Evolutionary conservation across 2,329 filamentous ascomycete species (phyloP), one percentile per base, ranked within the genome.

Genomic region (Teratosphaeria zuluensis): DNA sequence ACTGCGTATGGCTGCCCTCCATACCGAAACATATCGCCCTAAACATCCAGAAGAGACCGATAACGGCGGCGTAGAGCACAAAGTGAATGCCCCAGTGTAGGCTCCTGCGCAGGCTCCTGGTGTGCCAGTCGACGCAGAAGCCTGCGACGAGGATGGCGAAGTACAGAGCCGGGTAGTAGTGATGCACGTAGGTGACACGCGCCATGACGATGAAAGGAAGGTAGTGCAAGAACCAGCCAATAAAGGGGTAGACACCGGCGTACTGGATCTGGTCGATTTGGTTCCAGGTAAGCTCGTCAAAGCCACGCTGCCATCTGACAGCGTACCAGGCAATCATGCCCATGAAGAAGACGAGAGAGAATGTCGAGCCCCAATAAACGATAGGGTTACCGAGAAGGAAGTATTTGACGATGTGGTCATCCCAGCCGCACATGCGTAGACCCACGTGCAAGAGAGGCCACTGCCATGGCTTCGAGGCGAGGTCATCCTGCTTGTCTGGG

Each of bases 391-490:
- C 94, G 53, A 99, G 88, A 30, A 99, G 85, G 82, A 96, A 99
- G 79, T 99, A 99, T 76, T 99, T 99, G 78, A 96, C 85, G 65
- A 90, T 91, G 68, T 86, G 84, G 71, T 99, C 92, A 68, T 95
- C 92, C 95, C 94, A 99, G 66, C 92, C 89, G 76, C 94, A 99
- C 94, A 99, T 99, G 62, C 95, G 89, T 57, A 99, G 85, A 72
- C 94, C 94, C 59, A 97, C 94, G 69, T 97, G 81, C 48, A 99
- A 84, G 63, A 99, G 84, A 21, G 94, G 94, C 94, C 94, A 99
- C 77, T 99, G 92, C 94, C 94, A 99, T 80, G 92, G 96, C 65
- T 91, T 81, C 14, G 94, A 99, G 33, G 94, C 94, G 54, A 99
- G 84, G 70, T 99, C 94, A 70, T 99, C 94, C 75, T 99, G 94